Evolutionary conservation across 768 basidiomycete species (phyloP).

Genomic region (Clathrus columnatus): DNA sequence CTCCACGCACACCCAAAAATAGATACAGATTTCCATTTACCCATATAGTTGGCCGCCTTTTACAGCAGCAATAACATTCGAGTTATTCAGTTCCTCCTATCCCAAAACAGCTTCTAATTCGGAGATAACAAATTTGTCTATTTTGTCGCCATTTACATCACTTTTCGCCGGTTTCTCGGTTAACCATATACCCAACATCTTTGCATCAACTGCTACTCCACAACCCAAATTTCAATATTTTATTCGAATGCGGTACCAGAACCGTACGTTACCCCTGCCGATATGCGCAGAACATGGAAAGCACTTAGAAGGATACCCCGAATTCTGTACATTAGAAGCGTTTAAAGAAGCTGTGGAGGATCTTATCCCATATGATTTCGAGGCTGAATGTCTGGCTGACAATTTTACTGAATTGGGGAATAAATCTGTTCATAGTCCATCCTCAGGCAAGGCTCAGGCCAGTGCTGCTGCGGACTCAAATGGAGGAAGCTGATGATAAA

Average conservation of each 20-base stretch:
- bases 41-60: slow-evolving; percentile 61
- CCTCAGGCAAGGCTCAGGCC: too few species aligned
- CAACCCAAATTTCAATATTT: not conserved
- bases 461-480: too few species aligned
- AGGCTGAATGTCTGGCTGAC: slow-evolving; percentile 46
- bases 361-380: slow-evolving; percentile 54
- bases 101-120: not conserved
- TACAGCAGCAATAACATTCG: slow-evolving; percentile 65
- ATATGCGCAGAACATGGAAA: slow-evolving; percentile 56
- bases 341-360: slow-evolving; percentile 55
- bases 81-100: slow-evolving; percentile 43
- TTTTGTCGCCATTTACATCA: not conserved
- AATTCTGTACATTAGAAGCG: slow-evolving; percentile 61
- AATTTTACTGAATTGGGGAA: not conserved
- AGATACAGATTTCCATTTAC: slow-evolving; percentile 21
- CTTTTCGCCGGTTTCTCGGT: not conserved
- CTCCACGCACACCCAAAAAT: too few species aligned
- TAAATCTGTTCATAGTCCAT: not conserved
- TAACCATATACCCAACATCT: not conserved
- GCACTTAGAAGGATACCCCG: slow-evolving; percentile 60
- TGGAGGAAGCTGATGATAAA: too few species aligned
- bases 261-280: slow-evolving; percentile 53
- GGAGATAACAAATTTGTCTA: not conserved
- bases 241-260: slow-evolving; percentile 72
- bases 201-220: not conserved